Conservation (phyloP, 345 rosid species). For the Rubroshorea leprosula region DNA sequence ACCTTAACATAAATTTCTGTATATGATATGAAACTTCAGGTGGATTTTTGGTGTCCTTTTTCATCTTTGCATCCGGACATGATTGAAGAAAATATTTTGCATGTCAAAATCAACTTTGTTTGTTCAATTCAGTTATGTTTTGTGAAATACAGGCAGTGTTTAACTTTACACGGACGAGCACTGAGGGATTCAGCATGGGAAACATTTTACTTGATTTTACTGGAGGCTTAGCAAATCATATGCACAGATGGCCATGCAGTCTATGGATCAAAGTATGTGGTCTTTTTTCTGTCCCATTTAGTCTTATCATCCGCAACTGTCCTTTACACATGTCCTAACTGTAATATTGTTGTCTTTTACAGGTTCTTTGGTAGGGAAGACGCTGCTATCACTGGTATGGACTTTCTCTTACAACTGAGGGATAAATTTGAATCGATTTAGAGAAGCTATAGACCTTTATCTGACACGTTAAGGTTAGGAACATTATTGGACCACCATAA, state of each 20-base stretch:
- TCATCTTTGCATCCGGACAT: not conserved
- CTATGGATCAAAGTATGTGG: conserved; percentile 72
- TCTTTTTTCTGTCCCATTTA: conserved; percentile 6
- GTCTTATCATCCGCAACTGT: conserved; percentile 5
- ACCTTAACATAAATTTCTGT: too few species aligned
- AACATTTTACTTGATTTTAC: conserved; percentile 78
- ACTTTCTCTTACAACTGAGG: not conserved
- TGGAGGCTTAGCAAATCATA: conserved; percentile 74
- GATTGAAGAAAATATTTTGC: too few species aligned
- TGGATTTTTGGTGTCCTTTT: too few species aligned
- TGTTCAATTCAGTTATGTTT: not conserved
- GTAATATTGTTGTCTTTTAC: conserved; percentile 10
- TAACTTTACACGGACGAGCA: conserved; percentile 83
- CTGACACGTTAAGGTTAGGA: too few species aligned
- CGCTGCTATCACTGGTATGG: conserved; percentile 71
- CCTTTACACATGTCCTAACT: not conserved
- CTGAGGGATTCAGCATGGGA: conserved; percentile 89
- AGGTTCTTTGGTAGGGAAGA: conserved; percentile 99
- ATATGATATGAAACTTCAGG: too few species aligned
- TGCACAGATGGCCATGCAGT: conserved; percentile 65
- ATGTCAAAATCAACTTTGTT: not conserved
- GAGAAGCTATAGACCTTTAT: too few species aligned
- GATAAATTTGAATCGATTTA: not conserved
- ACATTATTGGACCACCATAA: too few species aligned
- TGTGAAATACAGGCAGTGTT: conserved; percentile 50